Conservation (phyloP, 331 rosid genomes). For the Acacia concinna region DNA sequence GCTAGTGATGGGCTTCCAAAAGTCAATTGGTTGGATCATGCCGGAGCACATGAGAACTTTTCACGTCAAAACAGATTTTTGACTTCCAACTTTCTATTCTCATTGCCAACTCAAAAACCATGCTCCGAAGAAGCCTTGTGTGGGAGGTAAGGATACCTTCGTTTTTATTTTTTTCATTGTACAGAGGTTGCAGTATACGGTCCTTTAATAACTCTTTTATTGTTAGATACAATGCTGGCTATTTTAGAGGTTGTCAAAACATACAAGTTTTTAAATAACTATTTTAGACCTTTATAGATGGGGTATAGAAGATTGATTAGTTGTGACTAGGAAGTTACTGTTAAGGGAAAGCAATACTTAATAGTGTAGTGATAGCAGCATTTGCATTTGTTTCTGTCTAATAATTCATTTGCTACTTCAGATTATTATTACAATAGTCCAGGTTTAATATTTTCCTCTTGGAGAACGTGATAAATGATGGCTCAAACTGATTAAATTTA, state of each 20-base stretch:
- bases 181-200: neutral
- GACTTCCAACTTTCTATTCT: conserved; percentile 64
- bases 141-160: conserved; percentile 39
- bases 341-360: neutral
- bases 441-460: neutral
- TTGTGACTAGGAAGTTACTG: neutral
- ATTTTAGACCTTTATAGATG: neutral
- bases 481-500: neutral
- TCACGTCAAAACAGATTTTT: conserved; percentile 51
- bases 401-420: neutral
- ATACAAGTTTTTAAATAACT: neutral
- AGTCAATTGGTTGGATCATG: conserved; percentile 65
- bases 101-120: conserved; percentile 64
- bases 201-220: neutral
- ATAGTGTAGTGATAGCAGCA: neutral
- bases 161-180: neutral
- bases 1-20: conserved; percentile 43
- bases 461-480: neutral
- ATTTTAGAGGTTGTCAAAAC: neutral
- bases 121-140: conserved; percentile 30
- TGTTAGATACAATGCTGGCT: neutral
- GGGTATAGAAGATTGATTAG: neutral
- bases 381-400: conserved; percentile 17
- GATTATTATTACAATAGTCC: neutral
- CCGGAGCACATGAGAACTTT: conserved; percentile 61